phyloP scores from a whole-genome alignment of 768 basidiomycete genomes.

The Xerocomus spinulosus region DNA sequence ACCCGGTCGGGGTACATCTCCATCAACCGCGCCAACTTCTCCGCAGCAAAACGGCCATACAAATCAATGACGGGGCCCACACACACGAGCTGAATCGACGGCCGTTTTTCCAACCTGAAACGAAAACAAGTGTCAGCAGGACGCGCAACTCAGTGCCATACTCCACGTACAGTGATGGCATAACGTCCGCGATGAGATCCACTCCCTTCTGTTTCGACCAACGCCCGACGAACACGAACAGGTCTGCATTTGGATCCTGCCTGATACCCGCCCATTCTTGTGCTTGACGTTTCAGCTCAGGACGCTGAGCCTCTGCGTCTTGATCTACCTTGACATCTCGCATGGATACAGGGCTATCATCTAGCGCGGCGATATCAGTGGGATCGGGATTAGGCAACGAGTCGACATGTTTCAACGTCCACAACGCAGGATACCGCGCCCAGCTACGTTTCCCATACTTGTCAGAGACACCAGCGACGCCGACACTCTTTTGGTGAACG shows the following conservation, averaged over 20 bases:
- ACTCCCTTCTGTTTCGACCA: constrained; percentile 99
- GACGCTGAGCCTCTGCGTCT: constrained; percentile 82
- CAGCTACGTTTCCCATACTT: constrained; percentile 97
- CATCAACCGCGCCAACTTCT: constrained; percentile 90
- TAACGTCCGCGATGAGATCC: constrained; percentile 94
- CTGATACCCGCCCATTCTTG: constrained; percentile 95
- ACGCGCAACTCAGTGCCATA: background rate
- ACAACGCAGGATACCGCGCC: constrained; percentile 94
- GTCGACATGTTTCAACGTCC: constrained; percentile 94
- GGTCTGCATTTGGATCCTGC: constrained; percentile 83
- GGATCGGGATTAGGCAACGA: constrained; percentile 95
- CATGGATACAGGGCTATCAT: constrained; percentile 67
- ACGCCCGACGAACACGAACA: constrained; percentile 95
- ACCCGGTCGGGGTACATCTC: constrained; percentile 93
- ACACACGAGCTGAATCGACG: constrained; percentile 79
- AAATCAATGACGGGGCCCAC: constrained; percentile 95
- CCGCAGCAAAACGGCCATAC: constrained; percentile 92
- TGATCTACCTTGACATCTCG: constrained; percentile 74
- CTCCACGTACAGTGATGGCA: constrained; percentile 73
- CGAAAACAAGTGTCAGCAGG: background rate
- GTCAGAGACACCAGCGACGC: constrained; percentile 95
- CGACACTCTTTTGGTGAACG: constrained; percentile 86
- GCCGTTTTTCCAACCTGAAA: constrained; percentile 74
- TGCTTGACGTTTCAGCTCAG: constrained; percentile 85
- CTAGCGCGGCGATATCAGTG: constrained; percentile 89